A percentile compares a stretch with the other conserved stretches of the same genome.
Evolutionary conservation across 129 eudicot genomes (phyloP).

Genomic region (Flaveria ramosissima): DNA sequence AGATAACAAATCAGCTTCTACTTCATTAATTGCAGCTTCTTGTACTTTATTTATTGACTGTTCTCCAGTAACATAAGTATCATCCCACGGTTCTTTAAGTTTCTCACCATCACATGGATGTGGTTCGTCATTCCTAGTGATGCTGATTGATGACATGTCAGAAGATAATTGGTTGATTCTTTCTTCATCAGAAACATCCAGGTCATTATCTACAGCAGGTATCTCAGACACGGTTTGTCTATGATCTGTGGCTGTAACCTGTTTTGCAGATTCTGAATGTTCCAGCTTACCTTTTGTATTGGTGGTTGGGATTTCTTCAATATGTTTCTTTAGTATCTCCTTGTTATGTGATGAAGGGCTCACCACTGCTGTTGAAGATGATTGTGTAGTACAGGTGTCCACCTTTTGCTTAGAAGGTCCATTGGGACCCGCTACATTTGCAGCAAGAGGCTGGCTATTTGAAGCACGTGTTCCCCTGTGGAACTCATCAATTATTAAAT

Average conservation of each 20-base stretch:
- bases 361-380: conserved; percentile 49
- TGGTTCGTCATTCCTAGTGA: conserved; percentile 37
- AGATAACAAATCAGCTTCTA: conserved; percentile 62
- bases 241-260: conserved; percentile 33
- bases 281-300: conserved; percentile 47
- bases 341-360: conserved; percentile 40
- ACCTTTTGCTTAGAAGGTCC: conserved; percentile 58
- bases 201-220: conserved; percentile 20
- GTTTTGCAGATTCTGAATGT: conserved; percentile 42
- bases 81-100: conserved; percentile 41
- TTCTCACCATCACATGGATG: conserved; percentile 36
- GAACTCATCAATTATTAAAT: conserved; percentile 20
- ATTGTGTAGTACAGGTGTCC: conserved; percentile 39
- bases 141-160: conserved; percentile 46
- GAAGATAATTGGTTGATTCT: conserved; percentile 41
- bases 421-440: conserved; percentile 46
- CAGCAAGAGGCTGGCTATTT: conserved; percentile 47
- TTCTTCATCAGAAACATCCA: conserved; percentile 31
- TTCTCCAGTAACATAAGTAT: conserved; percentile 32
- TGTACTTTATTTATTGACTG: conserved; percentile 34
- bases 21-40: conserved; percentile 42
- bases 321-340: conserved; percentile 50
- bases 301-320: conserved; percentile 40
- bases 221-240: conserved; percentile 25
- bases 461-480: conserved; percentile 81